Conservation (phyloP, 441 rosid species). For the Dalechampia spathulata region DNA sequence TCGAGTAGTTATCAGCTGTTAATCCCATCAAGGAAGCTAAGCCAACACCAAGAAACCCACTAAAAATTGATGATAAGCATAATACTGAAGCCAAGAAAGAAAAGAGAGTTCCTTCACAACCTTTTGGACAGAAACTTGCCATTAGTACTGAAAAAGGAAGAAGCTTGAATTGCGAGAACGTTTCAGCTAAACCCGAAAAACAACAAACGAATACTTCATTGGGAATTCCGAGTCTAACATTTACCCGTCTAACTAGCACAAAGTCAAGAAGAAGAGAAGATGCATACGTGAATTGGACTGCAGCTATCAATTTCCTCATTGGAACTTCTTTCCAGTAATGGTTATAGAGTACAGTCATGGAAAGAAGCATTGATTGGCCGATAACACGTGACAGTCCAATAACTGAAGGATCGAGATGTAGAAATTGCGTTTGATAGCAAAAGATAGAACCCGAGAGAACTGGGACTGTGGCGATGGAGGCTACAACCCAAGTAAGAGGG, state of each 20-base stretch:
- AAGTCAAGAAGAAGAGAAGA: conserved; percentile 62
- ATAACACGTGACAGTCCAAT: conserved; percentile 72
- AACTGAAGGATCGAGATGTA: conserved; percentile 54
- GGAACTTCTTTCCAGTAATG: conserved; percentile 48
- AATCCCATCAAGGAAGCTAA: conserved; percentile 57
- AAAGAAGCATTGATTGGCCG: conserved; percentile 63
- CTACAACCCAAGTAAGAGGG: conserved; percentile 62
- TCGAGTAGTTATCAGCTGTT: conserved; percentile 50
- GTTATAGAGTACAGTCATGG: conserved; percentile 47
- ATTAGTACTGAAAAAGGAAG: conserved; percentile 60
- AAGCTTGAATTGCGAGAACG: conserved; percentile 64
- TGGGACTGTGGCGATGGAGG: conserved; percentile 58
- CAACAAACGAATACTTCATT: conserved; percentile 51
- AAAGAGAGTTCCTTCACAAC: conserved; percentile 77
- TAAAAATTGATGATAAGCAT: conserved; percentile 55
- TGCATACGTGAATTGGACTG: conserved; percentile 49
- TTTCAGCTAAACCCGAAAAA: conserved; percentile 71
- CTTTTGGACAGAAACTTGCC: conserved; percentile 61
- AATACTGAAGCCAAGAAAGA: conserved; percentile 66
- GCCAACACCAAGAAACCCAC: conserved; percentile 65
- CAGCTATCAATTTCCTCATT: conserved; percentile 52
- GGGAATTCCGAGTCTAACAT: conserved; percentile 51
- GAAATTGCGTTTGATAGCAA: conserved; percentile 72
- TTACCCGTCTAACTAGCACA: conserved; percentile 49
- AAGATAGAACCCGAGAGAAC: conserved; percentile 65